A percentile compares a stretch with the other conserved stretches of the same genome.
These are phyloP conservation scores for Serpula lacrymans DNA, from an alignment of 768 basidiomycete genomes.

Conservation along the genomic window DNA sequence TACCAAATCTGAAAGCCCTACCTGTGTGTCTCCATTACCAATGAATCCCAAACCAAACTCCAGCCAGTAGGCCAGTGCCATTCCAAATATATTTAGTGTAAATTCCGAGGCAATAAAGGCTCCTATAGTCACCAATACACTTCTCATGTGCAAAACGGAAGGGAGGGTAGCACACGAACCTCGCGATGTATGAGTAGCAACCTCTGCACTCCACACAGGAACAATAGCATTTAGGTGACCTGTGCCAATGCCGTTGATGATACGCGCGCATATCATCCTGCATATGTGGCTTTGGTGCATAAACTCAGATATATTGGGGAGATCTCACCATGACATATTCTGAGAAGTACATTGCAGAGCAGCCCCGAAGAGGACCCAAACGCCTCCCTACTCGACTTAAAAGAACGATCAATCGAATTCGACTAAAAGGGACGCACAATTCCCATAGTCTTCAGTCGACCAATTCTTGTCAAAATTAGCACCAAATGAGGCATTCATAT, in stretches of 20 bases:
- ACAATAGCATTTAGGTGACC: constrained; percentile 43
- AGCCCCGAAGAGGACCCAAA: constrained; percentile 41
- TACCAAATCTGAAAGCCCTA: too few relatives aligned
- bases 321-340: constrained; percentile 36
- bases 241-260: constrained; percentile 43
- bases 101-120: constrained; percentile 44
- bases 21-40: constrained; percentile 38
- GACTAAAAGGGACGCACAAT: constrained; percentile 15
- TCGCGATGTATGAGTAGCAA: constrained; percentile 41
- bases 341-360: constrained; percentile 41
- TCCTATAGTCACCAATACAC: constrained; percentile 19
- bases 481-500: background rate
- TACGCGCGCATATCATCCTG: constrained; percentile 45
- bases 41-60: constrained; percentile 44
- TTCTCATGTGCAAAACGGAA: background rate
- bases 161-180: constrained; percentile 13
- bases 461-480: constrained; percentile 27
- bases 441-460: constrained; percentile 38
- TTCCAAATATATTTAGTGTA: constrained; percentile 39
- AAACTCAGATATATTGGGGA: background rate
- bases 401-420: background rate
- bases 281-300: background rate
- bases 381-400: too few relatives aligned
- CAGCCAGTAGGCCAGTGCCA: constrained; percentile 45
- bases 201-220: constrained; percentile 44